Conservation (phyloP, 768 basidiomycete species). For the Hemileccinum impolitum region DNA sequence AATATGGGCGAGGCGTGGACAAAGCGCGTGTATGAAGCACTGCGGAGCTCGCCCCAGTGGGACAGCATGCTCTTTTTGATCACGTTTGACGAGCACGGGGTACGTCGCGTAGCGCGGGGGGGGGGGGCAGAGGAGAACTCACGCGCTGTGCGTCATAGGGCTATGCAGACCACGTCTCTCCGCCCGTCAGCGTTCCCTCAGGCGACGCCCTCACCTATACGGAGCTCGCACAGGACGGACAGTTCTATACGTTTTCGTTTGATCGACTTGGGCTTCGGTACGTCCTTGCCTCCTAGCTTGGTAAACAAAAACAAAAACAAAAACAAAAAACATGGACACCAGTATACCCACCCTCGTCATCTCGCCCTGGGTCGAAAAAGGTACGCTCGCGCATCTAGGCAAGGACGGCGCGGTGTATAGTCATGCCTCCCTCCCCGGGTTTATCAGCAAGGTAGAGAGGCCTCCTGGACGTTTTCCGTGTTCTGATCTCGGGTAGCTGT, state of each 20-base stretch:
- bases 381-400: constrained; percentile 11
- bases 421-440: constrained; percentile 21
- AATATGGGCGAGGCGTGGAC: constrained; percentile 26
- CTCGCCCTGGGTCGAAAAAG: constrained; percentile 25
- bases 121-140: too few relatives aligned
- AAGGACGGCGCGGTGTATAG: constrained; percentile 15
- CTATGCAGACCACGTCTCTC: constrained; percentile 23
- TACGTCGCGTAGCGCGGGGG: too few relatives aligned
- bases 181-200: constrained; percentile 19
- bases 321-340: not conserved
- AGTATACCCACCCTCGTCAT: constrained; percentile 22
- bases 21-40: constrained; percentile 22
- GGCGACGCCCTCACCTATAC: constrained; percentile 25
- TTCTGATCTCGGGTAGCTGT: constrained; percentile 8
- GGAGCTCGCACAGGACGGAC: constrained; percentile 16
- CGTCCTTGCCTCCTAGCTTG: not conserved
- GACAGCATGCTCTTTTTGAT: constrained; percentile 16
- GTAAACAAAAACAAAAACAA: too few relatives aligned
- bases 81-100: constrained; percentile 27
- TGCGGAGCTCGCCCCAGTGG: constrained; percentile 26
- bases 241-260: constrained; percentile 19
- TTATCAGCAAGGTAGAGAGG: constrained; percentile 20
- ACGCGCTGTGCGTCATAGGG: constrained; percentile 8
- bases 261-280: constrained; percentile 26
- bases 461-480: too few relatives aligned